phyloP scores from a whole-genome alignment of 2,329 filamentous ascomycete genomes.

The Xylaria sp. region DNA sequence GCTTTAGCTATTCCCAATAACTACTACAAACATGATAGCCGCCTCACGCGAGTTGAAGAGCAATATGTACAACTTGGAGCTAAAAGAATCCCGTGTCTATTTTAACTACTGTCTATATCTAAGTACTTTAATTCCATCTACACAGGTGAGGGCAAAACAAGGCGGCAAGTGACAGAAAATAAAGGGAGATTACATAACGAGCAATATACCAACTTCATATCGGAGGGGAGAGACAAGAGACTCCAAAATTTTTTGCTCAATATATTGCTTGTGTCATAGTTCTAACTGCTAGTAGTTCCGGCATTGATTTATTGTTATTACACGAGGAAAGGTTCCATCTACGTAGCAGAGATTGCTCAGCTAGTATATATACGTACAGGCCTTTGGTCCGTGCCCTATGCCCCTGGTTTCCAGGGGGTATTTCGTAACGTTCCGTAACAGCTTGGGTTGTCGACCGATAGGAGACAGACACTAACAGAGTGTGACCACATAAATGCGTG shows the following conservation, averaged over 20 bases:
- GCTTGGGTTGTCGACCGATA: background rate
- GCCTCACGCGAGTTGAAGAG: background rate
- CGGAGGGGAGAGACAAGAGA: background rate
- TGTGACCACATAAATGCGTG: background rate
- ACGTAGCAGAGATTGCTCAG: too few relatives aligned
- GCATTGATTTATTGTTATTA: too few relatives aligned
- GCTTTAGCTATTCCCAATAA: background rate
- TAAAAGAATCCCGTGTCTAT: background rate
- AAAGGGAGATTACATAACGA: background rate
- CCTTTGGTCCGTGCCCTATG: too few relatives aligned
- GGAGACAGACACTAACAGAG: background rate
- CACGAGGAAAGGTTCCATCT: too few relatives aligned
- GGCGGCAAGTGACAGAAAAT: background rate
- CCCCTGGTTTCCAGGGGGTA: too few relatives aligned
- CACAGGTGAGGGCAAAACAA: too few relatives aligned
- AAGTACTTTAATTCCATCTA: background rate
- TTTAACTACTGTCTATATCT: background rate
- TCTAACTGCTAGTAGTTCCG: too few relatives aligned
- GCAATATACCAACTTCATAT: background rate
- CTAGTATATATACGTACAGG: too few relatives aligned
- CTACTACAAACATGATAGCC: background rate
- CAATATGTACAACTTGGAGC: background rate
- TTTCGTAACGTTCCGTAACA: too few relatives aligned
- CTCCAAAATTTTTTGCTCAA: background rate
- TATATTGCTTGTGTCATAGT: too few relatives aligned